Conservation (phyloP, 768 basidiomycete genomes). For the Pisolithus marmoratus region DNA sequence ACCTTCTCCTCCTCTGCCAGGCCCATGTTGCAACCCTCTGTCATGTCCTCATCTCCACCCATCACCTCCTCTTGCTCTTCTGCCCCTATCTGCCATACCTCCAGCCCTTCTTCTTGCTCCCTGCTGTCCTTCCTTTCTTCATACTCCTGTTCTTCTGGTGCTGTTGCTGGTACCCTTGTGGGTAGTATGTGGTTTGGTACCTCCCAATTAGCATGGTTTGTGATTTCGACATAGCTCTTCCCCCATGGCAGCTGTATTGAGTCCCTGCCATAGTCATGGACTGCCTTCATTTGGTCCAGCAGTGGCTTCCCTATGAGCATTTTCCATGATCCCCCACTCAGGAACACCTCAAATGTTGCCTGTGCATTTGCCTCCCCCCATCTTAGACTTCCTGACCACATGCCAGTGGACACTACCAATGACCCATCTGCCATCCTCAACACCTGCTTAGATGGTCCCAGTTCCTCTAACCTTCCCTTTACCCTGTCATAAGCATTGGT, state of each 20-base stretch:
- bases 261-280: constrained; percentile 10
- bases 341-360: constrained; percentile 19
- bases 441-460: neutral
- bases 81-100: neutral
- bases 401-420: neutral
- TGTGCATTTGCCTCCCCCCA: constrained; percentile 3
- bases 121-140: neutral
- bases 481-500: neutral
- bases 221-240: too few species aligned
- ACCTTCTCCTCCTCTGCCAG: too few species aligned
- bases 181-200: neutral
- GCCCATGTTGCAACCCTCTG: too few species aligned
- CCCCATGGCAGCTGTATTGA: neutral
- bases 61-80: neutral
- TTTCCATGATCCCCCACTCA: constrained; percentile 13
- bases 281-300: constrained; percentile 7
- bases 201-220: neutral
- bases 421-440: constrained; percentile 2
- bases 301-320: constrained; percentile 15
- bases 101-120: neutral
- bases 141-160: too few species aligned
- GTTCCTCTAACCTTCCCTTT: neutral
- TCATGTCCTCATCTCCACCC: too few species aligned
- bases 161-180: neutral
- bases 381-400: neutral